Conservation (phyloP, 2,329 filamentous ascomycete genomes). For the Ceratocystis destructans region DNA sequence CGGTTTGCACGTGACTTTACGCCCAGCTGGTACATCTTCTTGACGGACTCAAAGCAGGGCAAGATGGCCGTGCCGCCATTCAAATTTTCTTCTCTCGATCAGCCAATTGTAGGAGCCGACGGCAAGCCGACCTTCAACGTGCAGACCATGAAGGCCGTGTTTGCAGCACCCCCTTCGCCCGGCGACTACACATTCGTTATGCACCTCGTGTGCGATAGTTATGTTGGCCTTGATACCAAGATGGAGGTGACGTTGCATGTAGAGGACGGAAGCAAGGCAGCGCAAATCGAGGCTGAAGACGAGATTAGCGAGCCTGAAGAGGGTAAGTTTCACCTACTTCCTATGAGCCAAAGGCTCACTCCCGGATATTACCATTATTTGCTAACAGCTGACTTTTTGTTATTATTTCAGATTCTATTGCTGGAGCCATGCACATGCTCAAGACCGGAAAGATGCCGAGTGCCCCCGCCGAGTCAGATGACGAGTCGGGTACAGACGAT, state of each 20-base stretch:
- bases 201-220: constrained; percentile 88
- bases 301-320: constrained; percentile 98
- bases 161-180: constrained; percentile 81
- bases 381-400: constrained; percentile 24
- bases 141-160: constrained; percentile 94
- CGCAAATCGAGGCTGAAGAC: constrained; percentile 67
- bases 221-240: constrained; percentile 86
- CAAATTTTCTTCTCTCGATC: constrained; percentile 85
- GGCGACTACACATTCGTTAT: constrained; percentile 92
- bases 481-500: constrained; percentile 68
- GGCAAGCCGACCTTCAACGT: constrained; percentile 86
- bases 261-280: constrained; percentile 76
- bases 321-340: constrained; percentile 48
- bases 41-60: constrained; percentile 84
- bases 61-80: constrained; percentile 96
- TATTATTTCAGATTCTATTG: constrained; percentile 59
- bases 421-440: constrained; percentile 77
- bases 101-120: constrained; percentile 65
- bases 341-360: neutral
- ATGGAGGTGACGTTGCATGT: constrained; percentile 80
- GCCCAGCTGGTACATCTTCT: constrained; percentile 86
- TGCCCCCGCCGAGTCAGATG: constrained; percentile 46
- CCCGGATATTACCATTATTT: neutral
- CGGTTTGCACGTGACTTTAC: constrained; percentile 82
- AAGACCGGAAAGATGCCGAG: constrained; percentile 51